These are phyloP conservation scores for Lasiodiplodia hormozganensis DNA, from an alignment of 2,329 filamentous ascomycete species.

Conservation along the genomic window DNA sequence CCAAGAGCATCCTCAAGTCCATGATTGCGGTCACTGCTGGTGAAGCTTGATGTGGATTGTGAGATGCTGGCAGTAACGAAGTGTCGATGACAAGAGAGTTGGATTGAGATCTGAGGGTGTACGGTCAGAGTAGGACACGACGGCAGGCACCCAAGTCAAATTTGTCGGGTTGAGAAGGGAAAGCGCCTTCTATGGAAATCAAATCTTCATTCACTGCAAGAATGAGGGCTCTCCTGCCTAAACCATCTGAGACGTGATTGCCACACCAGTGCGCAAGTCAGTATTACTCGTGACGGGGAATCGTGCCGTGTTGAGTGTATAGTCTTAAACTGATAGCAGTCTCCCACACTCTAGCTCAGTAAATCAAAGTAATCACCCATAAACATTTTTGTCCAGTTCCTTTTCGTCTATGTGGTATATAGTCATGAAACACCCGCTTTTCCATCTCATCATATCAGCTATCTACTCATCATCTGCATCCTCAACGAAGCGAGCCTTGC, in stretches of 20 bases:
- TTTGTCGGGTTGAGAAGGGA: background rate
- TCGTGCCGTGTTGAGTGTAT: background rate
- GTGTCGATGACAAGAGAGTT: background rate
- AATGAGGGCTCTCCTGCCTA: background rate
- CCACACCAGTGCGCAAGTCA: background rate
- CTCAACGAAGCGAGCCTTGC: background rate
- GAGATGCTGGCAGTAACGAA: background rate
- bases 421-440: slow-evolving; percentile 7
- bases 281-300: background rate
- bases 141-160: background rate
- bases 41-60: background rate
- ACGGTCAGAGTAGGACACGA: background rate
- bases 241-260: background rate
- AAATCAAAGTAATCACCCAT: background rate
- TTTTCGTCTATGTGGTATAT: slow-evolving; percentile 28
- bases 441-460: background rate
- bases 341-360: background rate
- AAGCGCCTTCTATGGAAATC: background rate
- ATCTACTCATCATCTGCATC: background rate
- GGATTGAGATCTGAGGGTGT: background rate
- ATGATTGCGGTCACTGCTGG: background rate
- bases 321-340: background rate
- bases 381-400: slow-evolving; percentile 16
- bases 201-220: too few relatives aligned
- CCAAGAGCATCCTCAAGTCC: background rate